Evolutionary conservation across 2,329 filamentous ascomycete species (phyloP).

Genomic region (Alternaria sp.): DNA sequence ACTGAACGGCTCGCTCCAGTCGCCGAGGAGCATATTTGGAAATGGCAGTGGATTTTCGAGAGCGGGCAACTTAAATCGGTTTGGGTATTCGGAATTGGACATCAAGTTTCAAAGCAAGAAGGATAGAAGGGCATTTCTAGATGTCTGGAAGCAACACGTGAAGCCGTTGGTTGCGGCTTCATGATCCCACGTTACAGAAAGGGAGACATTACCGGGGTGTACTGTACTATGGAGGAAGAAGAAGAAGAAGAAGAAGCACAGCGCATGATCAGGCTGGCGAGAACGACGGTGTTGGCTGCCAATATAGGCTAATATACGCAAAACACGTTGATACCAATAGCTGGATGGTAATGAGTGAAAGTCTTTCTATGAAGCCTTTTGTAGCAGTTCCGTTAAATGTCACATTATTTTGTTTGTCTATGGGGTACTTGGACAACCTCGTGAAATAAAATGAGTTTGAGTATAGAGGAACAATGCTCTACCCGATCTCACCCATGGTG

Average conservation of each 20-base stretch:
- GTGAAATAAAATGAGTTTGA: not conserved
- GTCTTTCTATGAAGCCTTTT: not conserved
- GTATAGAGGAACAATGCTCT: not conserved
- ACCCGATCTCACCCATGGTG: not conserved
- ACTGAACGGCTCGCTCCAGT: conserved; percentile 21
- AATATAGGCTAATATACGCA: not conserved
- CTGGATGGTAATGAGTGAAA: not conserved
- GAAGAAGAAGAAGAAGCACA: not conserved
- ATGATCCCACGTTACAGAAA: not conserved
- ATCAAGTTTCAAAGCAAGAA: conserved; percentile 39
- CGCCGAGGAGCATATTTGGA: conserved; percentile 20
- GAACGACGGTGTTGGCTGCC: not conserved
- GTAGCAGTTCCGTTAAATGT: not conserved
- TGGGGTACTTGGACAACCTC: not conserved
- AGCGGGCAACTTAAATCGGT: conserved; percentile 32
- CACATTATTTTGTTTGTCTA: not conserved
- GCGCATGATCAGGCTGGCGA: not conserved
- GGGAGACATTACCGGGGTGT: not conserved
- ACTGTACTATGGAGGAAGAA: not conserved
- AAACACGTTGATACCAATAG: not conserved
- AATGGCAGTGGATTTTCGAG: conserved; percentile 4
- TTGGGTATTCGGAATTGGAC: conserved; percentile 38
- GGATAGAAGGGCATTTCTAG: conserved; percentile 39
- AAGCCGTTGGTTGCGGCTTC: conserved; percentile 22
- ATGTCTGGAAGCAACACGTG: conserved; percentile 37